Base-by-base conservation (phyloP, 805 yeast species). In the Clavispora phyllophila region DNA sequence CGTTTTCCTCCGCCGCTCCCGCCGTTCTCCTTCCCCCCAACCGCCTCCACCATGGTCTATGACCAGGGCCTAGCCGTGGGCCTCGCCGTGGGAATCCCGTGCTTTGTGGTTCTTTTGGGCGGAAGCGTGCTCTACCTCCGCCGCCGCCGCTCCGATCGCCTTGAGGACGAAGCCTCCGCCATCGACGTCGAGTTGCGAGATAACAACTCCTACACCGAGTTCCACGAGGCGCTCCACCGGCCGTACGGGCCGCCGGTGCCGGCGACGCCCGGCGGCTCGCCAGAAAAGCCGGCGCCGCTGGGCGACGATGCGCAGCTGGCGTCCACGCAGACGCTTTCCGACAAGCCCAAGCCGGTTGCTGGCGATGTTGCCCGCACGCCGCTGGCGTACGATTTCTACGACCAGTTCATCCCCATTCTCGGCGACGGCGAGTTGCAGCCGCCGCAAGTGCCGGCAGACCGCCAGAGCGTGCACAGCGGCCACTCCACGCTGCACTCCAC, bases 331-430 rank as follows among this genome's bases (percentile, higher is more conserved):
- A 31, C 41, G 12, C 22, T 25, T 29, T 15, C 31, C 19, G 39
- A 18, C 37, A 23, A 35, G 10, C 13, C 33, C 20, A 15, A 17
- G 20, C 20, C 33, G 5, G 19, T 9, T 19, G 33, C 20, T 9
- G 31, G 18, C 7, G 5, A 12, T 9, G 31, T 17, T 7, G 17
- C 17, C n/a, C 33, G 33, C 33, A 45, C 58, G 14, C 51, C 56
- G n/a, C 54, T 62, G 9, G 53, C 68, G 20, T 70, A 67, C 51
- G 73, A 68, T 43, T 68, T 69, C 47, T 70, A 70, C 57, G 72
- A 70, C 39, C 43, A 67, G 7, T 57, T 70, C 44, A 68, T 70
- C 42, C 75, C 75, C 3, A 58, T 68, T 8, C 44, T 68, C 38
- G 66, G 64, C 13, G 37, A 28, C 34, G 26, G 25, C 25, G 23